Percentiles rank a stretch among this genome's conserved stretches.
These are phyloP conservation scores for Cajanus cajan DNA, from an alignment of 306 rosid genomes.

Conservation along the genomic window DNA sequence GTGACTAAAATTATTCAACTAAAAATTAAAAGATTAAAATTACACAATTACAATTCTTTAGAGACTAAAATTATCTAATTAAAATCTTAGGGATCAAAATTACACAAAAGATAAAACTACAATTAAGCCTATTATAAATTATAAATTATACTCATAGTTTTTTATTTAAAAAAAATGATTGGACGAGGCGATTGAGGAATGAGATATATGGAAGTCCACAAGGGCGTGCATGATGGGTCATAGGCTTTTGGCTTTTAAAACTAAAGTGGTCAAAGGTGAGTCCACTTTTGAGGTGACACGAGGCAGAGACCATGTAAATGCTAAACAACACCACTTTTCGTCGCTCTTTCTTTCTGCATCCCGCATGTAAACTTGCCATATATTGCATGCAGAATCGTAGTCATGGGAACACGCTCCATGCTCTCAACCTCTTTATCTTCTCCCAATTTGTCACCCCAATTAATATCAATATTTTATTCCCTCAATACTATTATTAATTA, in stretches of 20 bases:
- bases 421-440: background rate
- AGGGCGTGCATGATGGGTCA: background rate
- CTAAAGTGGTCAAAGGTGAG: slow-evolving; percentile 8
- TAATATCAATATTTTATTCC: background rate
- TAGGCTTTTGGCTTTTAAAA: background rate
- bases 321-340: background rate
- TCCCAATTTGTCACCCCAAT: background rate
- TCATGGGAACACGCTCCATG: background rate
- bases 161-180: too few relatives aligned
- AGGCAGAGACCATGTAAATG: background rate
- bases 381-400: slow-evolving; percentile 53
- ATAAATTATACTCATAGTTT: too few relatives aligned
- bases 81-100: too few relatives aligned
- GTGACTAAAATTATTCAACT: too few relatives aligned
- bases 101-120: too few relatives aligned
- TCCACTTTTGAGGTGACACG: slow-evolving; percentile 2
- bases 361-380: slow-evolving; percentile 46
- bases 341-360: background rate
- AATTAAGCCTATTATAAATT: too few relatives aligned
- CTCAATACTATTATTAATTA: background rate
- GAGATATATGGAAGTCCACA: background rate
- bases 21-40: too few relatives aligned
- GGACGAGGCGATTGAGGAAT: background rate
- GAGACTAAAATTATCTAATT: too few relatives aligned
- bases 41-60: too few relatives aligned